phyloP scores from a whole-genome alignment of 129 eudicot genomes.

The Helianthus tuberosus region DNA sequence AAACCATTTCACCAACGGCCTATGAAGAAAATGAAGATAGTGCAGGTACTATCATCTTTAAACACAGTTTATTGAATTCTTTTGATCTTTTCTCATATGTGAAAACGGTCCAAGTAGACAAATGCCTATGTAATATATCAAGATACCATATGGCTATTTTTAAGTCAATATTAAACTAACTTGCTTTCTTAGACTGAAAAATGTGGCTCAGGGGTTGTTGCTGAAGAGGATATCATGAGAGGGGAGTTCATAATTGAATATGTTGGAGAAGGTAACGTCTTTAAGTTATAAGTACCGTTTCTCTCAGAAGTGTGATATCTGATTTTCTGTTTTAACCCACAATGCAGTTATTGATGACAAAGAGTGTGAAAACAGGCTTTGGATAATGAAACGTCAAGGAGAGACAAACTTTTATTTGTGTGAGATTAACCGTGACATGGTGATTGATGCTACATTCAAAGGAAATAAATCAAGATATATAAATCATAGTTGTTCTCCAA shows the following conservation, averaged over 20 bases:
- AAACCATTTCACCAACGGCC: constrained; percentile 86
- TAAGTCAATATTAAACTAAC: constrained; percentile 16
- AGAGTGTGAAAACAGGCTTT: constrained; percentile 91
- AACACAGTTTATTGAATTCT: constrained; percentile 2
- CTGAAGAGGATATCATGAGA: constrained; percentile 81
- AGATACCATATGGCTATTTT: background rate
- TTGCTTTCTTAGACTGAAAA: constrained; percentile 79
- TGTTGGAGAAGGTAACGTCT: constrained; percentile 91
- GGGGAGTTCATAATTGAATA: constrained; percentile 98
- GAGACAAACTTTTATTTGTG: constrained; percentile 95
- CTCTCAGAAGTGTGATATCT: constrained; percentile 9
- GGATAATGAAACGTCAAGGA: constrained; percentile 93
- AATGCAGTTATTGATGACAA: constrained; percentile 96
- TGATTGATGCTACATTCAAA: constrained; percentile 96
- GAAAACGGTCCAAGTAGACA: background rate
- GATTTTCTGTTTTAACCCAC: background rate
- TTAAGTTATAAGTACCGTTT: background rate
- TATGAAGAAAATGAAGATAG: constrained; percentile 80
- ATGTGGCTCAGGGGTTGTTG: constrained; percentile 95
- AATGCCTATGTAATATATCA: background rate
- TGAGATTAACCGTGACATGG: constrained; percentile 98
- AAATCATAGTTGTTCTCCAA: constrained; percentile 96
- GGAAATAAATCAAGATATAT: constrained; percentile 98
- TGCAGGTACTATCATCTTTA: constrained; percentile 53
- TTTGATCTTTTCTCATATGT: background rate